These are phyloP conservation scores for Nicotiana rustica DNA, from an alignment of 305 asterid genomes.

Conservation along the genomic window DNA sequence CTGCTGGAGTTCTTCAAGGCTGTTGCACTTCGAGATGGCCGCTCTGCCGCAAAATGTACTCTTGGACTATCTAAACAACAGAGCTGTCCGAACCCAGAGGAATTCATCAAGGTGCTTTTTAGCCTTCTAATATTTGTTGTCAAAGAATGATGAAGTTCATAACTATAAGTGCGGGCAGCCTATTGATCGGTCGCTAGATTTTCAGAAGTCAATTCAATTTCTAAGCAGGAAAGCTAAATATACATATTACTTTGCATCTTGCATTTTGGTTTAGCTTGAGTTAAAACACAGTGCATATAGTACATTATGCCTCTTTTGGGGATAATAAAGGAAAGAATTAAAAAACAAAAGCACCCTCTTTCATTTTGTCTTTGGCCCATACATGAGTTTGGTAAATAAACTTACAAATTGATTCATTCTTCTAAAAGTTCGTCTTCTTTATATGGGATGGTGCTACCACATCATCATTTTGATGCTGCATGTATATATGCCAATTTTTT, in stretches of 20 bases:
- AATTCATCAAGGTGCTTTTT: constrained; percentile 68
- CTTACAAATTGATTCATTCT: constrained; percentile 15
- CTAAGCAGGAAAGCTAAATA: not conserved
- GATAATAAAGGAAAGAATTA: constrained; percentile 3
- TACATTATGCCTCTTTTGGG: not conserved
- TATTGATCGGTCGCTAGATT: not conserved
- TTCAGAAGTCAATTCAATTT: not conserved
- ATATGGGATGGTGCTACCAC: constrained; percentile 13
- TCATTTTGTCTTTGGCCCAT: constrained; percentile 9
- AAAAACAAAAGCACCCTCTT: not conserved
- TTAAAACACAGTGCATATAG: not conserved
- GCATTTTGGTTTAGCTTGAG: not conserved
- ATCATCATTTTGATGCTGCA: constrained; percentile 2
- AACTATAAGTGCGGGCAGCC: not conserved
- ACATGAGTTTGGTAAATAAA: not conserved
- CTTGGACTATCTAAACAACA: constrained; percentile 77
- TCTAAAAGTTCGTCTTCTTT: not conserved
- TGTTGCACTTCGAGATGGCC: constrained; percentile 86
- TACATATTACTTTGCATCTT: not conserved
- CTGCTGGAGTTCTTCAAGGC: constrained; percentile 84
- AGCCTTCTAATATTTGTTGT: constrained; percentile 9
- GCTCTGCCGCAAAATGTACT: constrained; percentile 78
- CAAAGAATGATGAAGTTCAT: constrained; percentile 5
- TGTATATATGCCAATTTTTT: not conserved
- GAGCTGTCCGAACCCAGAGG: constrained; percentile 73